These are phyloP conservation scores for Camellia granthamiana DNA, from an alignment of 148 eudicot genomes.

Conservation along the genomic window DNA sequence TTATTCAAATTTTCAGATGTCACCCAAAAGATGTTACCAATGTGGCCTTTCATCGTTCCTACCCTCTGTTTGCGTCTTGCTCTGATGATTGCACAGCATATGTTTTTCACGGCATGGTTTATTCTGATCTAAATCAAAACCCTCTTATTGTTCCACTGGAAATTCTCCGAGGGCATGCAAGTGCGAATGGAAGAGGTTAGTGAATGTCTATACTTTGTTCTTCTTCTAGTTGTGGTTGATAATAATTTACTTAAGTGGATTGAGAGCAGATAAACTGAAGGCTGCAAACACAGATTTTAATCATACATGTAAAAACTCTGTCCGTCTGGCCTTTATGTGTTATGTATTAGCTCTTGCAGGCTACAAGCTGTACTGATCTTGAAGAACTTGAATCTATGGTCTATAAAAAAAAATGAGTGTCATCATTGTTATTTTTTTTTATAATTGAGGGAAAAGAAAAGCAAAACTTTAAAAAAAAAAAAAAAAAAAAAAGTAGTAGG, in stretches of 20 bases:
- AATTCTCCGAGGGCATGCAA: slow-evolving; percentile 75
- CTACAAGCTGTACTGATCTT: too few relatives aligned
- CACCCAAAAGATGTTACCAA: slow-evolving; percentile 76
- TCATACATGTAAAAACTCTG: neutral
- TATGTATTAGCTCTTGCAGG: too few relatives aligned
- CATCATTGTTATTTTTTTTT: too few relatives aligned
- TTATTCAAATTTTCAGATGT: slow-evolving; percentile 41
- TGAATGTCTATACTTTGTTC: neutral
- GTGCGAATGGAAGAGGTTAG: slow-evolving; percentile 74
- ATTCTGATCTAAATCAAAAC: slow-evolving; percentile 86
- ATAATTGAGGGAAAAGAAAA: too few relatives aligned
- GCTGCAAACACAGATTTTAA: neutral
- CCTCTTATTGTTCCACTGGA: slow-evolving; percentile 78
- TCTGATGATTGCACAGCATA: slow-evolving; percentile 90
- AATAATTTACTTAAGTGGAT: too few relatives aligned
- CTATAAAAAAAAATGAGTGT: too few relatives aligned
- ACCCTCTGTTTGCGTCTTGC: slow-evolving; percentile 86
- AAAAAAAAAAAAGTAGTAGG: too few relatives aligned
- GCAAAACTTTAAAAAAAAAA: too few relatives aligned
- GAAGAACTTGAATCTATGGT: too few relatives aligned
- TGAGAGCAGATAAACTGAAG: neutral
- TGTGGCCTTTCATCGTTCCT: slow-evolving; percentile 81
- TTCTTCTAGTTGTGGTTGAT: neutral
- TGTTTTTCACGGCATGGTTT: slow-evolving; percentile 96
- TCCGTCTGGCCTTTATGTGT: too few relatives aligned